Conservation (phyloP, 1,139 yeast species). For the Candida albicans region DNA sequence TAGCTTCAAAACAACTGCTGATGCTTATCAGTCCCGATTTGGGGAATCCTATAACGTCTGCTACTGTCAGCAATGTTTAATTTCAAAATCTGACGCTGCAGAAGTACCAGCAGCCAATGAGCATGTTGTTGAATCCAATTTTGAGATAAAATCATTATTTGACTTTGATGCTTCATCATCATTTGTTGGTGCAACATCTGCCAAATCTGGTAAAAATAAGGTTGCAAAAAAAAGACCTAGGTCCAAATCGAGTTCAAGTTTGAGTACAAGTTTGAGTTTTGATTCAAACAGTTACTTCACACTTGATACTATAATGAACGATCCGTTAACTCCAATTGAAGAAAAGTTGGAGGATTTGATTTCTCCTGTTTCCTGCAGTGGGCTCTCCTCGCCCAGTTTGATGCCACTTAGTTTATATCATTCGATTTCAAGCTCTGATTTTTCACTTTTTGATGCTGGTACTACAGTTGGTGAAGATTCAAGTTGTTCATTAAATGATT, state of each 20-base stretch:
- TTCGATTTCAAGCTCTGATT: background rate
- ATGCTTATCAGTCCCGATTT: background rate
- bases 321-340: constrained; percentile 2
- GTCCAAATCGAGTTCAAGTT: too few species aligned
- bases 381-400: background rate
- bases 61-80: constrained; percentile 1
- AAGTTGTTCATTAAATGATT: background rate
- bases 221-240: too few species aligned
- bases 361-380: background rate
- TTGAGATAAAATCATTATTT: constrained; percentile 2
- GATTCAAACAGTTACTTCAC: background rate
- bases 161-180: too few species aligned
- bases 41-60: constrained; percentile 4
- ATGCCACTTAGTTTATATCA: background rate
- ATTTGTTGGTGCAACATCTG: too few species aligned
- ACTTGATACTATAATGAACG: background rate
- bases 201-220: too few species aligned
- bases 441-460: background rate
- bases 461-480: background rate
- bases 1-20: constrained; percentile 17
- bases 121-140: too few species aligned
- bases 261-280: too few species aligned
- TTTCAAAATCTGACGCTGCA: background rate
- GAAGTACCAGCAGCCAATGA: background rate
- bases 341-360: constrained; percentile 1